Evolutionary conservation across 805 yeast species (phyloP).

Genomic region (Candida pseudofarinosa): DNA sequence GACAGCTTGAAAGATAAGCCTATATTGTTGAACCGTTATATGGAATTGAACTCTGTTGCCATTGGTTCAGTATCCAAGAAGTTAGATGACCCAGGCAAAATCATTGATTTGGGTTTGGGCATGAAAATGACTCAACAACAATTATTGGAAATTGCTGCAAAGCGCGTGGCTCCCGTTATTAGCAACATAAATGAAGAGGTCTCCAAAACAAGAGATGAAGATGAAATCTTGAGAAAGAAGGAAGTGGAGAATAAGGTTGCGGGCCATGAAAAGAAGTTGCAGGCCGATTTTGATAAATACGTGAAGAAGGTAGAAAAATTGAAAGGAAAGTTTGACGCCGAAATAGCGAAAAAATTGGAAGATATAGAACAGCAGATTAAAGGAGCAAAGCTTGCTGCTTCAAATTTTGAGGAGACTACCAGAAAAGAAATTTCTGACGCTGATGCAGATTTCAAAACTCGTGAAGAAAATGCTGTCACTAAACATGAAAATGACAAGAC

Average conservation of each 20-base stretch:
- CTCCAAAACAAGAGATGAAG: slow-evolving; percentile 38
- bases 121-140: slow-evolving; percentile 51
- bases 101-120: slow-evolving; percentile 52
- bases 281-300: slow-evolving; percentile 33
- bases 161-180: slow-evolving; percentile 52
- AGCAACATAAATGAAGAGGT: slow-evolving; percentile 49
- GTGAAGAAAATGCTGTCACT: slow-evolving; percentile 45
- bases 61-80: slow-evolving; percentile 39
- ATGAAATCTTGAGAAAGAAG: slow-evolving; percentile 38
- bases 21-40: slow-evolving; percentile 43
- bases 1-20: slow-evolving; percentile 45
- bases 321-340: slow-evolving; percentile 37
- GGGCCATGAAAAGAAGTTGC: slow-evolving; percentile 33
- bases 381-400: slow-evolving; percentile 30
- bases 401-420: slow-evolving; percentile 37
- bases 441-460: slow-evolving; percentile 39
- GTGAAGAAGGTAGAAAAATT: slow-evolving; percentile 34
- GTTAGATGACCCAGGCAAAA: slow-evolving; percentile 47
- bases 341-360: slow-evolving; percentile 31
- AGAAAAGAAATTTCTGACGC: slow-evolving; percentile 43
- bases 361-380: slow-evolving; percentile 18
- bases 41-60: slow-evolving; percentile 48
- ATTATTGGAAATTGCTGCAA: slow-evolving; percentile 51
- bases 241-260: slow-evolving; percentile 33
- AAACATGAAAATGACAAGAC: slow-evolving; percentile 44